These are phyloP conservation scores for Pseudofabraea citricarpa DNA, from an alignment of 2,329 filamentous ascomycete species.

Conservation along the genomic window DNA sequence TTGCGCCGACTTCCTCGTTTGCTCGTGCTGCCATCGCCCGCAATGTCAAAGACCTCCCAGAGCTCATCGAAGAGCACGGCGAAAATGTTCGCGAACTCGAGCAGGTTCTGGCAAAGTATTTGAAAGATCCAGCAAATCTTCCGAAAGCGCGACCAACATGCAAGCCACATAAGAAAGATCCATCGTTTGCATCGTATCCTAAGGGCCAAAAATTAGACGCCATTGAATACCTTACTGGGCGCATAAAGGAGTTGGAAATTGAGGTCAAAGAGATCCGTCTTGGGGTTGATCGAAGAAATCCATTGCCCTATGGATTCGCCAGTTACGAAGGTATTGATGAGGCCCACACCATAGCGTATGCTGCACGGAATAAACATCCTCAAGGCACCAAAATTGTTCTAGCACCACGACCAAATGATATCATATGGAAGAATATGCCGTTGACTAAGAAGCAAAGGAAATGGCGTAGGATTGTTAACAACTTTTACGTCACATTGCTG, in stretches of 20 bases:
- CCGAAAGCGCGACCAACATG: conserved; percentile 74
- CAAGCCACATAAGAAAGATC: conserved; percentile 75
- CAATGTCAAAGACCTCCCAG: conserved; percentile 86
- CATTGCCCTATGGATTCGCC: conserved; percentile 89
- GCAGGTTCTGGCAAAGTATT: conserved; percentile 77
- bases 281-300: conserved; percentile 79
- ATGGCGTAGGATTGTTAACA: conserved; percentile 73
- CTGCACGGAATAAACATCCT: conserved; percentile 74
- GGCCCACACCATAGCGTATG: conserved; percentile 82
- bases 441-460: conserved; percentile 63
- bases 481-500: conserved; percentile 75
- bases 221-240: conserved; percentile 84
- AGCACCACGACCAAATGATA: conserved; percentile 81
- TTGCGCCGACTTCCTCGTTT: conserved; percentile 73
- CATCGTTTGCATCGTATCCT: conserved; percentile 57
- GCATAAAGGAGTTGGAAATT: conserved; percentile 76
- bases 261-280: conserved; percentile 80
- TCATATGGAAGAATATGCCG: conserved; percentile 93
- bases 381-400: conserved; percentile 72
- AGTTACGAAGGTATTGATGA: conserved; percentile 87
- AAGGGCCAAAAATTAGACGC: conserved; percentile 79
- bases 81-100: conserved; percentile 78
- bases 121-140: conserved; percentile 79
- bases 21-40: conserved; percentile 80
- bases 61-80: conserved; percentile 80